Base-by-base conservation (phyloP, 2,329 filamentous ascomycete genomes). In the Geosmithia morbida region DNA sequence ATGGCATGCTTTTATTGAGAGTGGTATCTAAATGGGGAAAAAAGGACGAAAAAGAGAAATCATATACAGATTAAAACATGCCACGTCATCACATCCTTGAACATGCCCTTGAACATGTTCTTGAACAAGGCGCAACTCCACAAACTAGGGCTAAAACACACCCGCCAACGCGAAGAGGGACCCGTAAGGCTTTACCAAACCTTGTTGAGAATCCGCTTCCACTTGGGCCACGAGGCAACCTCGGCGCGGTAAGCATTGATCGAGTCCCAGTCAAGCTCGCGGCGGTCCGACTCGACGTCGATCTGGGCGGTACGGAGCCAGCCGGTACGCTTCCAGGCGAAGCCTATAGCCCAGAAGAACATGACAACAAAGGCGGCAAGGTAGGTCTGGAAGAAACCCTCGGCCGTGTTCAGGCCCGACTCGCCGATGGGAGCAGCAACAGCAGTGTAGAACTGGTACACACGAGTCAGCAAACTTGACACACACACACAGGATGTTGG, bases 271-370 rank as follows among this genome's bases (percentile, higher is more conserved):
- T 85, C 74, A 49, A 83, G 70, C 61, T 79, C 74, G 52, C 81
- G 72, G 49, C 81, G 74, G 46, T 79, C 81, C 48, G 71, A 74
- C 58, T 85, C 81, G 48, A 86, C 69, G 54, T 86, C 81, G 53
- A 87, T 84, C 51, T 84, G 66, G 33, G 67, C 59, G 2, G 73
- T 67, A 37, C 61, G 69, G 50, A 81, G 65, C 74, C 76, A 83
- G 19, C 74, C 74, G 45, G 68, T 61, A 44, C 78, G 67, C 69
- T 85, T 85, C 81, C 81, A 85, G 51, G 77, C 43, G 58, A 74
- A 85, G 2, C 80, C 77, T 45, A 65, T 56, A 42, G 65, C 52
- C 71, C 75, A 80, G 65, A 80, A 80, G 53, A 62, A 50, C 17
- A 78, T 55, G 47, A 79, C 71, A 48, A 78, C 69, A 22, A 72